Evolutionary conservation across 116 monocot genomes (phyloP), one percentile per base, ranked within the genome.

Genomic region (Phalaenopsis hybrid): DNA sequence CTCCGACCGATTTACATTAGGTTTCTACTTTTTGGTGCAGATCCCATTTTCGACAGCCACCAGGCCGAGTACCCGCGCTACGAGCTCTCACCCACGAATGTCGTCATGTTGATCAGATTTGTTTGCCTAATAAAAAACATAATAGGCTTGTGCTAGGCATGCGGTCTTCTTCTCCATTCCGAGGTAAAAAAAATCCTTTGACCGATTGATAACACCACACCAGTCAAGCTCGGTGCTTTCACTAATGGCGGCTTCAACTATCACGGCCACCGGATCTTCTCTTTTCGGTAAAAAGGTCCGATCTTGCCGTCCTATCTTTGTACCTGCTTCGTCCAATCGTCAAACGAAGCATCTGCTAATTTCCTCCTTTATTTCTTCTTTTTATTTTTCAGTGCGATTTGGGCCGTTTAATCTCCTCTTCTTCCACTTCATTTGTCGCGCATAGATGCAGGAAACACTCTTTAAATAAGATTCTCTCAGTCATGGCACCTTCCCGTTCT

Each of bases 401-500:
- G 16, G 81, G 82, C 1, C 10, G 44, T 25, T 55, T 44, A 31
- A 58, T 79, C 44, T 79, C 23, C 17, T 78, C 23, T 21, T 89
- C 78, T 52, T 81, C 92, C 16, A 68, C 81, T 20, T 76, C 85
- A 41, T 75, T 81, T 43, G 76, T 33, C 13, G 83, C 82, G 3
- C 78, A 77, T 63, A 85, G 80, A 82, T 84, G 82, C 52, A 82
- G 85, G 17, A 86, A 57, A 55, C 78, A 74, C 12, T 80, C 83
- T 43, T 20, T 80, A 52, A 89, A 77, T 16, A 92, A 83, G 75
- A 83, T 85, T 50, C 81, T 83, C 8, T 88, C 96, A 16, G 90
- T 94, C 58, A 88, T 88, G 88, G 83, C 91, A 6, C 93, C 93
- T 4, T 34, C 89, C 12, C 83, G 84, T 5, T 65, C 83, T 1